phyloP scores from a whole-genome alignment of 306 rosid species.

The Lagenaria siceraria region DNA sequence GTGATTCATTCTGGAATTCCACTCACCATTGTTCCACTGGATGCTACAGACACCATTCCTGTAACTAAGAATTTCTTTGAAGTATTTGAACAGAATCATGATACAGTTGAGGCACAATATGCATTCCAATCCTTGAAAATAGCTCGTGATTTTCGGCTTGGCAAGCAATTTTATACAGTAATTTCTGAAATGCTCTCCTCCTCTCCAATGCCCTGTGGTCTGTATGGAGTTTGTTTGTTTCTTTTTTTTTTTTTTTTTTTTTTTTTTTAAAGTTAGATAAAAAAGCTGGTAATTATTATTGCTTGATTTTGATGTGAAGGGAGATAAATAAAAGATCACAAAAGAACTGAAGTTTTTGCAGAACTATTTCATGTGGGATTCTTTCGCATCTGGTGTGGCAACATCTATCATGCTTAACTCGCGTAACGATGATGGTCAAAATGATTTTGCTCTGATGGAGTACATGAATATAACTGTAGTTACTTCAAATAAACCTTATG shows the following conservation, averaged over 20 bases:
- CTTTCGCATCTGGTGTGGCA: constrained; percentile 73
- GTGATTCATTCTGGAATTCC: constrained; percentile 93
- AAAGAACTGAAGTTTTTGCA: constrained; percentile 16
- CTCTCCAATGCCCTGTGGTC: background rate
- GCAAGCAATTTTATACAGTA: constrained; percentile 52
- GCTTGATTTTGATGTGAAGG: constrained; percentile 3
- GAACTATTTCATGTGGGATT: constrained; percentile 95
- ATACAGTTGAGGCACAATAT: constrained; percentile 70
- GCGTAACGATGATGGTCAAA: constrained; percentile 31
- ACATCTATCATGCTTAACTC: constrained; percentile 62
- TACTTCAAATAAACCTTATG: constrained; percentile 86
- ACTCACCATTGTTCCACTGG: constrained; percentile 82
- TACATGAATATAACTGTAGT: constrained; percentile 76
- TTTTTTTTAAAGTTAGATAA: no score
- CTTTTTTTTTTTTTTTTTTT: no score
- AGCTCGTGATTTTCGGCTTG: constrained; percentile 69
- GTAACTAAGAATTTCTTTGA: constrained; percentile 47
- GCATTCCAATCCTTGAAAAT: constrained; percentile 71
- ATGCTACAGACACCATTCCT: constrained; percentile 87
- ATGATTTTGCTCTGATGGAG: constrained; percentile 79
- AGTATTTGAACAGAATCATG: constrained; percentile 44
- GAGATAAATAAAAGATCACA: constrained; percentile 9
- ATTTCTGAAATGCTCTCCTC: constrained; percentile 3
- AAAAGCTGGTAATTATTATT: background rate
- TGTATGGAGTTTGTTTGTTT: no score